These are phyloP conservation scores for Lodderomyces elongisporus DNA, from an alignment of 1,139 yeast species.

Conservation along the genomic window DNA sequence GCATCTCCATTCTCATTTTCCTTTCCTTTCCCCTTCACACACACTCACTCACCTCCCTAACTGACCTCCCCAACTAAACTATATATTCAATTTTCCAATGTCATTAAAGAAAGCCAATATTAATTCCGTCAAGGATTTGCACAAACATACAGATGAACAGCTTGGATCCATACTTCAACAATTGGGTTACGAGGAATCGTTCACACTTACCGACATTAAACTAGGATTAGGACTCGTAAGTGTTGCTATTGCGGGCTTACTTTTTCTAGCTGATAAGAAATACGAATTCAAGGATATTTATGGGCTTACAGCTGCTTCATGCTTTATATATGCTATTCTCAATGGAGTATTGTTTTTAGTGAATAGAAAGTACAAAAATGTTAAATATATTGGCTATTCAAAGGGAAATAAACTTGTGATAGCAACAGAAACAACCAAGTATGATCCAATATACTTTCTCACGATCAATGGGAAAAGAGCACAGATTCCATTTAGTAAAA, in stretches of 20 bases:
- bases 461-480: slow-evolving; percentile 24
- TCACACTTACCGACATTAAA: slow-evolving; percentile 53
- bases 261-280: slow-evolving; percentile 66
- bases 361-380: slow-evolving; percentile 40
- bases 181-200: slow-evolving; percentile 62
- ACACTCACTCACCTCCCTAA: too few species aligned
- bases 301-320: slow-evolving; percentile 26
- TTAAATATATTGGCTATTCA: slow-evolving; percentile 55
- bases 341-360: slow-evolving; percentile 47
- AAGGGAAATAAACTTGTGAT: slow-evolving; percentile 33
- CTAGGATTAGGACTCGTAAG: slow-evolving; percentile 66
- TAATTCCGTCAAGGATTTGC: slow-evolving; percentile 45
- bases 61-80: neutral
- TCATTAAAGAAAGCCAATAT: slow-evolving; percentile 19
- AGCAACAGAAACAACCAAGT: slow-evolving; percentile 34
- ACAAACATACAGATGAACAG: slow-evolving; percentile 47
- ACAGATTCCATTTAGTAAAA: slow-evolving; percentile 32
- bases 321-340: slow-evolving; percentile 52
- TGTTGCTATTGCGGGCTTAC: slow-evolving; percentile 59
- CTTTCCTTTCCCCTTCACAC: too few species aligned
- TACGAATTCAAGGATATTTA: slow-evolving; percentile 38
- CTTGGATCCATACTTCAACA: slow-evolving; percentile 42
- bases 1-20: too few species aligned
- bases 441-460: slow-evolving; percentile 37
- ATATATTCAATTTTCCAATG: slow-evolving; percentile 12